Evolutionary conservation across 2,329 filamentous ascomycete species (phyloP).

Genomic region (Pseudopyricularia cyperi): DNA sequence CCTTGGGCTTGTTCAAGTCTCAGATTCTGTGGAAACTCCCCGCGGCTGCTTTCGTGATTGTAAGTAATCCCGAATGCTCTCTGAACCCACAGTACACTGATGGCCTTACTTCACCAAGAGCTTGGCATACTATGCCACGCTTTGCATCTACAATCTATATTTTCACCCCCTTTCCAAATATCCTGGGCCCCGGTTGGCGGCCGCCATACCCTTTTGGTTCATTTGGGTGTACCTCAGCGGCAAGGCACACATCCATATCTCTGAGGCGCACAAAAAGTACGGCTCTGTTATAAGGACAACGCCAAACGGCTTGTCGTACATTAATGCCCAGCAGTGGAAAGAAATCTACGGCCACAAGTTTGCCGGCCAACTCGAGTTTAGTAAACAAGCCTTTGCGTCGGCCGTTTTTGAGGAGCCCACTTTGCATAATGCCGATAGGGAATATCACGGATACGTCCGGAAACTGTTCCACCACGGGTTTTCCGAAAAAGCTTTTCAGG

Average conservation of each 20-base stretch:
- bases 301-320: conserved; percentile 28
- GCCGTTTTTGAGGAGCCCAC: conserved; percentile 1
- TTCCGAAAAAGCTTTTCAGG: conserved; percentile 12
- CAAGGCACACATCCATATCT: background rate
- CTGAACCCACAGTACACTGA: too few species aligned
- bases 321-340: conserved; percentile 19
- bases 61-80: background rate
- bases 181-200: conserved; percentile 4
- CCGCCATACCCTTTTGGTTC: background rate
- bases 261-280: conserved; percentile 16
- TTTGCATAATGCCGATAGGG: background rate
- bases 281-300: conserved; percentile 27
- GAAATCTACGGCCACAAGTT: conserved; percentile 16
- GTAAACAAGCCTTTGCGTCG: background rate
- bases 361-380: background rate
- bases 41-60: background rate
- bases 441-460: conserved; percentile 7
- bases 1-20: too few species aligned
- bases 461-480: conserved; percentile 8
- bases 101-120: too few species aligned
- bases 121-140: background rate
- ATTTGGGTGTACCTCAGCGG: background rate
- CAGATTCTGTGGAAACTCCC: too few species aligned
- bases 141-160: conserved; percentile 1
- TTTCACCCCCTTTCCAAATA: conserved; percentile 2